Base-by-base conservation (phyloP, 2,329 filamentous ascomycete genomes). In the Penicillium sp. region DNA sequence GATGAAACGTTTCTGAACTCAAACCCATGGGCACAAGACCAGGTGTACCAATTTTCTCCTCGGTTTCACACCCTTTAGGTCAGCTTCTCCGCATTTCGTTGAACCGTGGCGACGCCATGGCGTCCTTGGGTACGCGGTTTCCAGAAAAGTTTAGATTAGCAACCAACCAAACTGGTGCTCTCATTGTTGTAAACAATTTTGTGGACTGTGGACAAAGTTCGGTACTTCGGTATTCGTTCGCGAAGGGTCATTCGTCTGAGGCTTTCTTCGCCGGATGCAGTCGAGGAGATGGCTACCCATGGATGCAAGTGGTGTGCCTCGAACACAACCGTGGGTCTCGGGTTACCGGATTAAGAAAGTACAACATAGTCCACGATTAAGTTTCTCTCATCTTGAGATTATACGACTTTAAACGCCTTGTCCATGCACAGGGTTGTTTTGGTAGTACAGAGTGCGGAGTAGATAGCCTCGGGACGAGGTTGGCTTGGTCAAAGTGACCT, bases 301-400 rank as follows among this genome's bases (percentile, higher is more conserved):
- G 60, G 59, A 30, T 61, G 16, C 38, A 9, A 1, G 35, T 32
- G 36, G 58, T 62, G 58, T 62, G 52, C 56, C 57, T 59, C 50
- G 26, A 47, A 35, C 35, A 16, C 34, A 30, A 54, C 61, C 57
- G 50, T 62, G 61, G 61, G 58, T 57, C 58, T 30, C 18, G 11
- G 16, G 11, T 29, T 43, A 48, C 42, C 34, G 45, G 44, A 43
- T 50, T 39, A 23, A 34, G 35, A 29, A 29, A 55, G 42, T 41
- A 48, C 23, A 23, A 23, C 23, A 5, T 23, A 23, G 23, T 23
- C 23, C 23, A 23, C 23, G 51, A 43, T 49, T 43, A 49, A n/a
- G 45, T 53, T 53, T 43, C 27, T 44, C 26, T 42, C 47, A 23
- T 40, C 32, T 45, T 35, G 32, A 35, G 32, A 23, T 23, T 23